Base-by-base conservation (phyloP, 306 rosid genomes). In the Ceratonia siliqua region DNA sequence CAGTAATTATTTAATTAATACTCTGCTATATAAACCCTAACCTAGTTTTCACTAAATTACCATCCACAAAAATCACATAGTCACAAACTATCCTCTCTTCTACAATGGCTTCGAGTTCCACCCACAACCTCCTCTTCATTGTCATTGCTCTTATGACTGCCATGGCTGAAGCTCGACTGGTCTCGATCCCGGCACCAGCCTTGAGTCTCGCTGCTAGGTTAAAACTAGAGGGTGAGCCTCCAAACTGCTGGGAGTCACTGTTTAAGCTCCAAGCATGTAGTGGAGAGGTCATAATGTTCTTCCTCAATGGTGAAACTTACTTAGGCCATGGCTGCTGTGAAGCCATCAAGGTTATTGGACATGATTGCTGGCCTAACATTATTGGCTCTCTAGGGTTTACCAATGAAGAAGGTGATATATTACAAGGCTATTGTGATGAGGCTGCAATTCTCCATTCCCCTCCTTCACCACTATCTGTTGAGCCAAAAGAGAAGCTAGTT, bases 321-420 rank as follows among this genome's bases (percentile, higher is more conserved):
- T 56, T 91, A 64, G 91, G 95, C 1, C 79, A 75, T 4, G 70
- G 70, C 10, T 91, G 97, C 27, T 91, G 93, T 59, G 64, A 70
- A 11, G 89, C 92, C 56, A 81, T 87, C 27, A 27, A 69, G 55
- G 77, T 78, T 15, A 84, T 91, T 54, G 83, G 74, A 2, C 91
- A 68, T 17, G 84, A 87, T 11, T 91, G 97, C 53, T 87, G 97
- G 97, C 95, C 97, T 2, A 68, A 85, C 28, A 56, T 91, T 70
- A 66, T 89, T 33, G 30, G 72, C 4, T 72, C 93, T 4, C 75
- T 91, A 8, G 97, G 97, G 8, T 83, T 85, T 53, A 91, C 93
- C 5, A 50, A 22, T 0, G 70, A 84, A 75, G 97, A 89, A 77
- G 86, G 82, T 35, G 82, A 87, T 64, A 10, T 86, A 2, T 83